Percentiles rank a stretch among this genome's conserved stretches.
Evolutionary conservation across 164 flowering plant species (phyloP).

Genomic region (Aristolochia contorta): DNA sequence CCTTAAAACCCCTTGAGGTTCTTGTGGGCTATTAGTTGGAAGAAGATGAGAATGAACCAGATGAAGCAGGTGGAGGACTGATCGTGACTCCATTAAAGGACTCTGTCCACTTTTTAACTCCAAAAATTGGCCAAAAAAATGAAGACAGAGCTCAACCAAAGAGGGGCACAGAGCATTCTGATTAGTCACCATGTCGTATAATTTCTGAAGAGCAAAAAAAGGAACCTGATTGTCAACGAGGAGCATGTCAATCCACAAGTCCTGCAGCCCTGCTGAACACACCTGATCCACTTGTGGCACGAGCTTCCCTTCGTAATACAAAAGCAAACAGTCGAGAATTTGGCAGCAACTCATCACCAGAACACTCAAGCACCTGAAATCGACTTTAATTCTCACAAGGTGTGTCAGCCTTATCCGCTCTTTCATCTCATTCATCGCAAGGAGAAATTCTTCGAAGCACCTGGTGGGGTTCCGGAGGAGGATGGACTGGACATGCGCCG

Average conservation of each 20-base stretch:
- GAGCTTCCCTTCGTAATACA: too few species aligned
- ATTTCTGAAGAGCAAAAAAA: neutral
- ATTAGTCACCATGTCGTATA: neutral
- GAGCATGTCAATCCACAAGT: neutral
- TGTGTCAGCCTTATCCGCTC: too few species aligned
- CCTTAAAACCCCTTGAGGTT: neutral
- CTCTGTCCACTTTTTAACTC: neutral
- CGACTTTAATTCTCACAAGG: too few species aligned
- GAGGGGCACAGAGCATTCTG: neutral
- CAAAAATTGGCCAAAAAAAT: neutral
- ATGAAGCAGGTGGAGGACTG: neutral
- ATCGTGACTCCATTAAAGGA: neutral
- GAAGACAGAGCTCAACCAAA: neutral
- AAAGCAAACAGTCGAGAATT: too few species aligned
- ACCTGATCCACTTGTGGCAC: too few species aligned
- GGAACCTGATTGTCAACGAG: neutral
- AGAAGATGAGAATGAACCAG: neutral
- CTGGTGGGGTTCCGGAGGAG: too few species aligned
- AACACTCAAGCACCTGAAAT: too few species aligned
- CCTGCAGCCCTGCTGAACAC: too few species aligned
- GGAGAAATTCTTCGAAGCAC: too few species aligned
- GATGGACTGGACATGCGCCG: too few species aligned
- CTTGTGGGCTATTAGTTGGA: neutral
- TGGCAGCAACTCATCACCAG: too few species aligned
- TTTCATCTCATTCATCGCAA: too few species aligned